Percentiles rank a stretch among this genome's conserved stretches.
phyloP scores from a whole-genome alignment of 2,329 filamentous ascomycete genomes.

The Pyrenophora graminea region DNA sequence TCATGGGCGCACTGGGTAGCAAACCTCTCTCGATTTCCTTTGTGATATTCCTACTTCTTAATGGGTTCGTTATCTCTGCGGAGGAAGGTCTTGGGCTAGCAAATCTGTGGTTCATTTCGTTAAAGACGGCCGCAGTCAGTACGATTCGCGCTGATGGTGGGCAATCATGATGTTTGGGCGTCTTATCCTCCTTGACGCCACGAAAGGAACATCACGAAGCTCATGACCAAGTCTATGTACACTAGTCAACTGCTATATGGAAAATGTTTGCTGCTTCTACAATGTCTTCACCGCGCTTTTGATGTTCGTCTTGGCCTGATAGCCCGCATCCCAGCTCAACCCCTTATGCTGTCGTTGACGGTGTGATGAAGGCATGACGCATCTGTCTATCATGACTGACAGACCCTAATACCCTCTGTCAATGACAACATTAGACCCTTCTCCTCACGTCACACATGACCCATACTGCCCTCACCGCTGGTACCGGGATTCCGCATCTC shows the following conservation, averaged over 20 bases:
- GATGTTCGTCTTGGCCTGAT: slow-evolving; percentile 2
- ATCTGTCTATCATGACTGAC: background rate
- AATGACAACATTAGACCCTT: too few species aligned
- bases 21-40: slow-evolving; percentile 27
- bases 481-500: slow-evolving; percentile 16
- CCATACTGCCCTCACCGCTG: slow-evolving; percentile 4
- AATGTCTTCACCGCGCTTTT: background rate
- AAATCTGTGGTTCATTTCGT: slow-evolving; percentile 30
- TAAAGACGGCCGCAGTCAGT: slow-evolving; percentile 32
- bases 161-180: slow-evolving; percentile 41
- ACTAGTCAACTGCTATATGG: slow-evolving; percentile 46
- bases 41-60: slow-evolving; percentile 31
- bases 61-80: slow-evolving; percentile 26
- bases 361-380: background rate
- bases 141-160: slow-evolving; percentile 27
- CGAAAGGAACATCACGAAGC: slow-evolving; percentile 41
- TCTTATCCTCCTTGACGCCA: slow-evolving; percentile 27
- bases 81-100: slow-evolving; percentile 28
- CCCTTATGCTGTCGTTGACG: background rate
- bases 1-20: slow-evolving; percentile 26
- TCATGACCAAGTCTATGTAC: slow-evolving; percentile 43
- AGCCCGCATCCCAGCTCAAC: slow-evolving; percentile 22
- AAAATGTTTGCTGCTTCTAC: slow-evolving; percentile 27
- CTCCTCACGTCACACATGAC: background rate
- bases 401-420: background rate